Evolutionary conservation across 257 asterid genomes (phyloP), one percentile per base, ranked within the genome.

Genomic region (Anisodus acutangulus): DNA sequence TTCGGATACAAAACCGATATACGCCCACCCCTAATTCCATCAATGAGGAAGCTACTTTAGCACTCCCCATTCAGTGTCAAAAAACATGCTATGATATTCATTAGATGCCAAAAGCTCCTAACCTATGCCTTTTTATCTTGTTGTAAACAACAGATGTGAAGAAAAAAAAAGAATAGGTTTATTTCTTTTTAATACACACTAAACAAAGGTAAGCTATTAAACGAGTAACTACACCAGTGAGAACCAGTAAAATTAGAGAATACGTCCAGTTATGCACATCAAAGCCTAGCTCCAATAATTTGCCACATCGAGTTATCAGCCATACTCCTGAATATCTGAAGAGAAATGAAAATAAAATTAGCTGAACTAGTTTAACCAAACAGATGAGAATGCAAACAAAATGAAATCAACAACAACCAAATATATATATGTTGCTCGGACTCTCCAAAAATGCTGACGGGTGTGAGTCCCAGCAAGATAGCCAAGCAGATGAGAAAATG

Each of bases 221-320:
- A 80, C 99, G 94, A 91, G 88, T 82, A 63, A 76, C 82, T 86
- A 93, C 41, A 83, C 98, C 99, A 70, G 88, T 86, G 16, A 72
- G 70, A 51, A 91, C 0, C 45, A 97, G 98, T 58, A 82, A 81
- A 11, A 35, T 62, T 71, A 95, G 89, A 86, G 97, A 91, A 31
- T 60, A 82, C 15, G 9, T 49, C 92, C 91, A 91, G 78, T 88
- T 84, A 68, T 95, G 97, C 83, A 97, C 95, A 83, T 89, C 87
- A 88, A 87, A 97, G 7, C 97, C 98, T 47, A 88, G 84, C 13
- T 93, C 95, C 89, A 92, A 88, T 81, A 97, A 79, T 0, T 92
- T 86, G 8, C 94, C 97, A 80, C 99, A 95, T 26, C 98, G 90
- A 8, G 98, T 91, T 88, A 97, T 95, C 93, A 97, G 85, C 99